Conservation (phyloP, 306 rosid genomes). For the Amphicarpaea edgeworthii region DNA sequence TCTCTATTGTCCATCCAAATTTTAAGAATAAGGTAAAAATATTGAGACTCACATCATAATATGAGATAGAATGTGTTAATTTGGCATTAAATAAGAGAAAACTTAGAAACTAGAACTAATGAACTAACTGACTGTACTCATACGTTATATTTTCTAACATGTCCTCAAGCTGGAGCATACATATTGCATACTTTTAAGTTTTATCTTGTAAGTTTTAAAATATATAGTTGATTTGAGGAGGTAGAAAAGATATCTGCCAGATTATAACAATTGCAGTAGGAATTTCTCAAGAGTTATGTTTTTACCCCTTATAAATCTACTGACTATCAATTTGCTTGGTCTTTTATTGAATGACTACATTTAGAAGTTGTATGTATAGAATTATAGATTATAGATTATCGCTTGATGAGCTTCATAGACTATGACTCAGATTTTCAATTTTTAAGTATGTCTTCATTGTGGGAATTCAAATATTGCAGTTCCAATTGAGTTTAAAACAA, state of each 20-base stretch:
- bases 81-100: background rate
- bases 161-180: background rate
- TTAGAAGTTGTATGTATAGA: background rate
- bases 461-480: background rate
- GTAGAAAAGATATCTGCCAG: background rate
- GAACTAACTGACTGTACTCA: background rate
- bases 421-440: background rate
- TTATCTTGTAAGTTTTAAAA: background rate
- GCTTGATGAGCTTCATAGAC: background rate
- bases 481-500: background rate
- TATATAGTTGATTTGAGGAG: background rate
- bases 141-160: background rate
- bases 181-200: background rate
- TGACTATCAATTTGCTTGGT: background rate
- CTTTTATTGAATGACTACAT: background rate
- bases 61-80: background rate
- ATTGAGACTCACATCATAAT: background rate
- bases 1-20: background rate
- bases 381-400: background rate
- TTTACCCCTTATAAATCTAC: background rate
- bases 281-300: background rate
- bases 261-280: background rate
- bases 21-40: background rate
- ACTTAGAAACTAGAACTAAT: background rate
- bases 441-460: background rate